Base-by-base conservation (phyloP, 495 filamentous ascomycete genomes). In the Venustampulla echinocandica region DNA sequence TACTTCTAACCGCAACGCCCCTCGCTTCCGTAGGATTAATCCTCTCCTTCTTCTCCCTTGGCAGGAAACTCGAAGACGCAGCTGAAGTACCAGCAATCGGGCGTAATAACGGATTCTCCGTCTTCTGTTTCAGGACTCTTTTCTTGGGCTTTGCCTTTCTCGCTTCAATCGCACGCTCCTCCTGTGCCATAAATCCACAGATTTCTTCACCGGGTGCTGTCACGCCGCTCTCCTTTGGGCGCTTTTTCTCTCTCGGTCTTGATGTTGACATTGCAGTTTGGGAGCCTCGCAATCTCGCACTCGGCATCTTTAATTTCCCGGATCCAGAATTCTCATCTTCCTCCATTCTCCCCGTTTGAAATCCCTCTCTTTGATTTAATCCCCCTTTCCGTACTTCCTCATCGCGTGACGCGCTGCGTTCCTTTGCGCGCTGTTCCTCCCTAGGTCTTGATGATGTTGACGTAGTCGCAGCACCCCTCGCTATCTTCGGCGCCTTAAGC, bases 91-190 rank as follows among this genome's bases (percentile, higher is more conserved):
- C 23, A 14, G 18, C 24, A 25, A 55, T 10, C 22, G 47, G 52
- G 14, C 42, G 15, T 21, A 53, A 19, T 15, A 52, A 20, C 11
- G 49, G 49, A 21, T 53, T 56, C 22, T 53, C 50, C 13, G 33
- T 24, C n/a, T 13, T 54, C 25, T 44, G 36, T 7, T 51, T 44
- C 24, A 58, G 33, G 1, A 58, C 44, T 17, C 43, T 24, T 20
- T 38, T 46, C 18, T 5, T 20, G 11, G 37, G 18, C 22, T 40
- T 40, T 23, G 11, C 46, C 28, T 42, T 46, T 37, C 9, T 9
- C 33, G 32, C 18, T 47, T 42, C 22, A 19, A 15, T 14, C 4
- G 21, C 13, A 13, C n/a, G 15, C n/a, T 32, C 22, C 35, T 42
- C 25, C 10, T 42, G n/a, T n/a, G n/a, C n/a, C n/a, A n/a, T n/a